These are phyloP conservation scores for Truncatella angustata DNA, from an alignment of 2,329 filamentous ascomycete genomes.

Conservation along the genomic window DNA sequence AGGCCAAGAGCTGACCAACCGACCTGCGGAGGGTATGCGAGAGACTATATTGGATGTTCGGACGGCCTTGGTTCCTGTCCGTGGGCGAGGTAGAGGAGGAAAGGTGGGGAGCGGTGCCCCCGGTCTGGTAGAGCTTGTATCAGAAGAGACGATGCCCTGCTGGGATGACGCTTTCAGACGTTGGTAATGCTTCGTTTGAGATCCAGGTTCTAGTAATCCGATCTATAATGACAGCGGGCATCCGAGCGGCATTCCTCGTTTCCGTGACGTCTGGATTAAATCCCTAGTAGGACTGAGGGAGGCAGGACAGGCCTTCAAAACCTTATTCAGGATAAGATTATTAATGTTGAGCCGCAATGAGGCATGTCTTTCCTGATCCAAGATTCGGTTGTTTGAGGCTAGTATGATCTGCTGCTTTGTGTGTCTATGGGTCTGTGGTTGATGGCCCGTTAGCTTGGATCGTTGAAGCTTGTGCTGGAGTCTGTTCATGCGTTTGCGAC, in stretches of 20 bases:
- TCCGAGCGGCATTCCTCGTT: slow-evolving; percentile 45
- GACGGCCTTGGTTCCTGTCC: slow-evolving; percentile 26
- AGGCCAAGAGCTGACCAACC: slow-evolving; percentile 21
- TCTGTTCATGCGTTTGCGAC: slow-evolving; percentile 11
- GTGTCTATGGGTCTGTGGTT: slow-evolving; percentile 11
- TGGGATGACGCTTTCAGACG: slow-evolving; percentile 37
- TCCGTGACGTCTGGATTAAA: slow-evolving; percentile 15
- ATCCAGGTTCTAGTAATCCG: slow-evolving; percentile 49
- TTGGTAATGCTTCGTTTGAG: slow-evolving; percentile 41
- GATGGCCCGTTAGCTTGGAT: slow-evolving; percentile 16
- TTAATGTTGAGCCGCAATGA: slow-evolving; percentile 9
- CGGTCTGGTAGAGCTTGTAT: slow-evolving; percentile 39
- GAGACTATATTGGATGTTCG: slow-evolving; percentile 37
- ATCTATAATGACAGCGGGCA: slow-evolving; percentile 54
- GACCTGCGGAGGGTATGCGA: slow-evolving; percentile 17
- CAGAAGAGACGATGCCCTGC: slow-evolving; percentile 33
- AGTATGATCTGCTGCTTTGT: slow-evolving; percentile 5
- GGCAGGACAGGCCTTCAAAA: slow-evolving; percentile 11
- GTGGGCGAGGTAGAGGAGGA: slow-evolving; percentile 20
- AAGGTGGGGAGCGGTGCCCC: slow-evolving; percentile 28
- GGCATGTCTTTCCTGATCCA: background rate
- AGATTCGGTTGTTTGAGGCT: slow-evolving; percentile 5
- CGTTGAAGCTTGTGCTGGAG: slow-evolving; percentile 6
- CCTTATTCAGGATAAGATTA: slow-evolving; percentile 10
- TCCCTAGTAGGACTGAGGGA: slow-evolving; percentile 9